These are phyloP conservation scores for Beta lomatogona DNA, from an alignment of 179 eudicot species.

Conservation along the genomic window DNA sequence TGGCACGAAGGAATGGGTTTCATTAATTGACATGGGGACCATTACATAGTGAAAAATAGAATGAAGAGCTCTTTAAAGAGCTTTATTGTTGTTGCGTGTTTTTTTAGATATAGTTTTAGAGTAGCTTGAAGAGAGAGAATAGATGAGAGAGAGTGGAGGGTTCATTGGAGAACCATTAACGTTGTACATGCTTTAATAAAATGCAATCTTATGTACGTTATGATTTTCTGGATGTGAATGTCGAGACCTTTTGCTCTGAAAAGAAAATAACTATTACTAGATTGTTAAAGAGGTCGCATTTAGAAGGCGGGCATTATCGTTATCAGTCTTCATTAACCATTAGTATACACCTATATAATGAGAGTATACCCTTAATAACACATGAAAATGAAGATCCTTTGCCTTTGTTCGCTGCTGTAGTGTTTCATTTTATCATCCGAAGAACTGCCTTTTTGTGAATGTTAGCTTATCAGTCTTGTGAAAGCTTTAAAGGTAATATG, in stretches of 20 bases:
- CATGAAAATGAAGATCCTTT: not conserved
- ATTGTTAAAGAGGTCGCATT: not conserved
- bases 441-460: not conserved
- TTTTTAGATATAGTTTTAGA: too few relatives aligned
- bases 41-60: too few relatives aligned
- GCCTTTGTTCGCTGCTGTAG: not conserved
- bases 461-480: not conserved
- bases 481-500: too few relatives aligned
- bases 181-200: too few relatives aligned
- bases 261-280: not conserved
- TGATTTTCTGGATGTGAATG: not conserved
- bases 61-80: too few relatives aligned
- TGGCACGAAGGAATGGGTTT: too few relatives aligned
- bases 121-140: too few relatives aligned
- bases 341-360: not conserved
- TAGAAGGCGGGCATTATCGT: not conserved
- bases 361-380: not conserved
- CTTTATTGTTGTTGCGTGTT: too few relatives aligned
- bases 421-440: not conserved
- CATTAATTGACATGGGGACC: too few relatives aligned
- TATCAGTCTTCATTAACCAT: not conserved
- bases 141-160: too few relatives aligned
- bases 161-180: too few relatives aligned
- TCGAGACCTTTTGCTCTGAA: not conserved
- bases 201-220: too few relatives aligned